Conservation (phyloP, 108 stramenopile genomes). For the Epithemia pelagica region DNA sequence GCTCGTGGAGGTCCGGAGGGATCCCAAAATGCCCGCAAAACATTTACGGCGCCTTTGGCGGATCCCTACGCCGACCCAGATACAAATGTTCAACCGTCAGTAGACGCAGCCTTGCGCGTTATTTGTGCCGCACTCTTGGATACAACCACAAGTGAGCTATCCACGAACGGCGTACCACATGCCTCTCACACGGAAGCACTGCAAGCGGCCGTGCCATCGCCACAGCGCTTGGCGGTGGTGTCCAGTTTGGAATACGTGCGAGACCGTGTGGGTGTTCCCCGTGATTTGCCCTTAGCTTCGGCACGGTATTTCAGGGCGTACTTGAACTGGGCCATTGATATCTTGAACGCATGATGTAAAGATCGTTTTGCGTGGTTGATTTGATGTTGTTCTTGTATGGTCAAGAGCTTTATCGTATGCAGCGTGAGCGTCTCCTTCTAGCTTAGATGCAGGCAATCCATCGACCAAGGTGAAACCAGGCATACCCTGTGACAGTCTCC, state of each 20-base stretch:
- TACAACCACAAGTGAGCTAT: constrained; percentile 16
- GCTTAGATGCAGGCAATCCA: too few species aligned
- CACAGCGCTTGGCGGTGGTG: constrained; percentile 29
- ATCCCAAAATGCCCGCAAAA: constrained; percentile 65
- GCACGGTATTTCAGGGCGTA: constrained; percentile 75
- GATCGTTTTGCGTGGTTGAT: too few species aligned
- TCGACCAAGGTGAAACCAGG: too few species aligned
- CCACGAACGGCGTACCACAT: neutral
- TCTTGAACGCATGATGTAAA: too few species aligned
- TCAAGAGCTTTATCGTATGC: too few species aligned
- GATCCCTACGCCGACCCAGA: constrained; percentile 77
- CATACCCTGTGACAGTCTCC: too few species aligned
- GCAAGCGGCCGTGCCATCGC: constrained; percentile 19
- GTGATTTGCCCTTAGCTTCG: constrained; percentile 70
- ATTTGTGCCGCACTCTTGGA: constrained; percentile 44
- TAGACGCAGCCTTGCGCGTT: constrained; percentile 54
- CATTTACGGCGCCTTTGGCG: constrained; percentile 73
- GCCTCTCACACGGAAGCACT: constrained; percentile 11
- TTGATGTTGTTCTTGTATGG: too few species aligned
- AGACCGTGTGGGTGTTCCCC: constrained; percentile 75
- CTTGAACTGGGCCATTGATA: constrained; percentile 70
- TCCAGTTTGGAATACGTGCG: constrained; percentile 60
- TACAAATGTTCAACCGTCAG: constrained; percentile 29
- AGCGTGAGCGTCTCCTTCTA: too few species aligned
- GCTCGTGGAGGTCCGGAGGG: constrained; percentile 70